Base-by-base conservation (phyloP, 805 yeast species). In the Blastobotrys mokoenaii region DNA sequence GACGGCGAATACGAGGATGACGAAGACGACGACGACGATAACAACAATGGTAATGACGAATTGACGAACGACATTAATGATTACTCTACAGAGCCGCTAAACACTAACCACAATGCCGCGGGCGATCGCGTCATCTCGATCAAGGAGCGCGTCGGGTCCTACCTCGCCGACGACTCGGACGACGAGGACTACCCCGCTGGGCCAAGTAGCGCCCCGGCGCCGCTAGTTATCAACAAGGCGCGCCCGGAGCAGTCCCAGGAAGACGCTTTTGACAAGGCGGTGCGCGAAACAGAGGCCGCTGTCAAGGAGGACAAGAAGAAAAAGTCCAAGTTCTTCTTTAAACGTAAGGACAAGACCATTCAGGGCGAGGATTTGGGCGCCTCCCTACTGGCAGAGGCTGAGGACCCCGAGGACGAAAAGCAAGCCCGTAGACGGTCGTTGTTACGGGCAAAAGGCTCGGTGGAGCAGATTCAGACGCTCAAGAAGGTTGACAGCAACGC, bases 381-480 rank as follows among this genome's bases (percentile, higher is more conserved):
- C 17, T 42, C 47, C 10, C 32, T 46, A 12, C 11, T 44, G 40
- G 35, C 35, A 15, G 38, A 34, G 15, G n/a, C 14, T n/a, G 39
- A 18, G n/a, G 40, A 9, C 10, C 32, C 30, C 9, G 36, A 40
- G 12, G 22, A 31, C 2, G 29, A 40, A 29, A 31, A 40, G 37
- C 35, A 32, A 17, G 41, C 47, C n/a, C 50, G 47, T 38, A 27
- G 56, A 14, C 33, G 55, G 17, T 51, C 55, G 25, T 48, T 51
- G 14, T 30, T 53, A 35, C 43, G 42, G 36, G 45, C 55, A 32
- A 53, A 52, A 39, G 47, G 55, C 22, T 51, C 57, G 12, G 44
- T 53, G n/a, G 57, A 53, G 41, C 51, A 51, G 12, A 38, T 50
- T 29, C 32, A 35, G 22, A 16, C 40, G 11, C 38, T 29, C 17